Percentiles rank a stretch among this genome's conserved stretches.
These are phyloP conservation scores for Fusarium fujikuroi DNA, from an alignment of 2,329 filamentous ascomycete species.

Conservation along the genomic window DNA sequence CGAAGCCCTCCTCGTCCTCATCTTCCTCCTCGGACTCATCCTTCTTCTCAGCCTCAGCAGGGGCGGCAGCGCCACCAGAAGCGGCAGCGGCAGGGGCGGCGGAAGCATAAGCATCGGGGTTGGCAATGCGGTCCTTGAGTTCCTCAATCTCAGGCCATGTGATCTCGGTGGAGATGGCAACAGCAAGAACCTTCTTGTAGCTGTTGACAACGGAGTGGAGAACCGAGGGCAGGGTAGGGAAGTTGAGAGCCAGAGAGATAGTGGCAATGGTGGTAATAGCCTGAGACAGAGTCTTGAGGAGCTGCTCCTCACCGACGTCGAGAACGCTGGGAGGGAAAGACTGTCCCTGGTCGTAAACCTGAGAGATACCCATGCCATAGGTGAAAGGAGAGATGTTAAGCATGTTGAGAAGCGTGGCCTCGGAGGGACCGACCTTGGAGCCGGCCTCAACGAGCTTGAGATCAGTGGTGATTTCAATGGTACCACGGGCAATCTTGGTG, in stretches of 20 bases:
- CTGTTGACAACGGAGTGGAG: conserved; percentile 96
- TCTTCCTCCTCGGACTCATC: conserved; percentile 77
- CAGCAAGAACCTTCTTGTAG: conserved; percentile 96
- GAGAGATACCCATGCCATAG: conserved; percentile 95
- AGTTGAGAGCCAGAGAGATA: conserved; percentile 92
- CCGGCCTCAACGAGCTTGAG: conserved; percentile 96
- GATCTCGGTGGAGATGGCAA: conserved; percentile 90
- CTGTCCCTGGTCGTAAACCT: conserved; percentile 99
- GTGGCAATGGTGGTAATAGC: conserved; percentile 88
- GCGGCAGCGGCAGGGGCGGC: conserved; percentile 78
- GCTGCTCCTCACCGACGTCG: conserved; percentile 94
- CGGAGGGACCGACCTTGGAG: conserved; percentile 96
- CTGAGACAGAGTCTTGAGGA: conserved; percentile 82
- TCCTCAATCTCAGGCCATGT: conserved; percentile 95
- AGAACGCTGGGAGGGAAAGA: conserved; percentile 86
- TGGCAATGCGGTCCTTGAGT: conserved; percentile 99
- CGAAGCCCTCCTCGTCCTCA: conserved; percentile 76
- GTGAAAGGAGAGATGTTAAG: conserved; percentile 99
- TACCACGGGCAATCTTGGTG: conserved; percentile 99
- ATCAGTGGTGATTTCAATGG: conserved; percentile 99
- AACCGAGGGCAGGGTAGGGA: conserved; percentile 95
- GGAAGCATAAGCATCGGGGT: conserved; percentile 95
- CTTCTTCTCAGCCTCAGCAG: conserved; percentile 71
- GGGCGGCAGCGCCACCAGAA: conserved; percentile 61
- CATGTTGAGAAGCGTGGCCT: conserved; percentile 99